Evolutionary conservation across 1,284 basidiomycete species (phyloP).

Genomic region (Chiua sp.): DNA sequence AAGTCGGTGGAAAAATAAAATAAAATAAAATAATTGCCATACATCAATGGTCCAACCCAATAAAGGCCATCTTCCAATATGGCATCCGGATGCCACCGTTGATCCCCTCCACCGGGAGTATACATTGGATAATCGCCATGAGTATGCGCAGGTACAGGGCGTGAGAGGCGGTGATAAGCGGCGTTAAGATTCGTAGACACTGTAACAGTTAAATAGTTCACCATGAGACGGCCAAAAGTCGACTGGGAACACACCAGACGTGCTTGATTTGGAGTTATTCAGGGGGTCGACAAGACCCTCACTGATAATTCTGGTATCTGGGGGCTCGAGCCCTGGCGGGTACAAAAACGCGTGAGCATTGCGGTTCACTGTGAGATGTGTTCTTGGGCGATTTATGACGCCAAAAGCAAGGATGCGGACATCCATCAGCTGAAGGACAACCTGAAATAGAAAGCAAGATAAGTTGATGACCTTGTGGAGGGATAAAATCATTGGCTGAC

Average conservation of each 20-base stretch:
- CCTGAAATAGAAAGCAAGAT: slow-evolving; percentile 41
- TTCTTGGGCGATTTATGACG: slow-evolving; percentile 61
- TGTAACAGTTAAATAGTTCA: slow-evolving; percentile 5
- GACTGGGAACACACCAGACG: slow-evolving; percentile 10
- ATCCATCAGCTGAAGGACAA: slow-evolving; percentile 71
- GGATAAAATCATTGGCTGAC: slow-evolving; percentile 42
- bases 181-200: neutral
- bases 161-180: slow-evolving; percentile 50
- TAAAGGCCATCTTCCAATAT: slow-evolving; percentile 64
- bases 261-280: neutral
- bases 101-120: slow-evolving; percentile 70
- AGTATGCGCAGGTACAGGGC: slow-evolving; percentile 59
- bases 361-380: slow-evolving; percentile 59
- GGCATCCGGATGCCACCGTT: slow-evolving; percentile 63
- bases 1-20: slow-evolving; percentile 4
- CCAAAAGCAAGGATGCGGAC: slow-evolving; percentile 77
- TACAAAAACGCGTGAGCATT: slow-evolving; percentile 71
- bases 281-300: neutral
- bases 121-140: slow-evolving; percentile 73
- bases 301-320: neutral
- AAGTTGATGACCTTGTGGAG: slow-evolving; percentile 16
- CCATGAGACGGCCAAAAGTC: neutral
- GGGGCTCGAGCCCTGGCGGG: slow-evolving; percentile 64
- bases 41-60: slow-evolving; percentile 80
- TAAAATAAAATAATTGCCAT: slow-evolving; percentile 28